Conservation (phyloP, 352 stramenopile species). For the Pythium aphanidermatum region DNA sequence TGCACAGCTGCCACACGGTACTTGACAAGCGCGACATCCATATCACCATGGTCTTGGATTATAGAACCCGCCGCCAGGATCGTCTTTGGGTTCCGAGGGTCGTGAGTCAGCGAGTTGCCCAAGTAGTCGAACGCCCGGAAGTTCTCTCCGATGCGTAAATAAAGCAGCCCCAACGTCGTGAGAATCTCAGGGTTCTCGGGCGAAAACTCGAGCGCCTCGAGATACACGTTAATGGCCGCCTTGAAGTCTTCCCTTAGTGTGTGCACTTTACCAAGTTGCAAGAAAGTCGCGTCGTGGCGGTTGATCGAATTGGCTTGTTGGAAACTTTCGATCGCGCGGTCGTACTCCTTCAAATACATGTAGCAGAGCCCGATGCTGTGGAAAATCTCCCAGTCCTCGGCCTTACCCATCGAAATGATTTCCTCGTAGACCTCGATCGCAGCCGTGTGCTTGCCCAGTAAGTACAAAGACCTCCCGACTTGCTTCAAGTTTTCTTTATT, state of each 20-base stretch:
- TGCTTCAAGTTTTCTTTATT: conserved; percentile 93
- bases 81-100: conserved; percentile 87
- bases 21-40: conserved; percentile 93
- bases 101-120: conserved; percentile 91
- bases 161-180: conserved; percentile 87
- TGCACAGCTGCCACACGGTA: conserved; percentile 90
- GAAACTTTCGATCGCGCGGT: conserved; percentile 84
- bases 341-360: conserved; percentile 90
- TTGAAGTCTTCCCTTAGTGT: conserved; percentile 82
- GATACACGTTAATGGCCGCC: conserved; percentile 82
- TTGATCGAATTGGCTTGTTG: conserved; percentile 89
- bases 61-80: conserved; percentile 91
- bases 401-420: conserved; percentile 67
- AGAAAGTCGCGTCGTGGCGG: conserved; percentile 88
- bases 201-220: conserved; percentile 91
- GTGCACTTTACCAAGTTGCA: conserved; percentile 89
- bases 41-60: conserved; percentile 92
- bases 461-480: conserved; percentile 67
- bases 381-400: conserved; percentile 92
- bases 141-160: conserved; percentile 87
- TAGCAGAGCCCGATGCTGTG: conserved; percentile 90
- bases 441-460: conserved; percentile 87
- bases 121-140: conserved; percentile 92
- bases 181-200: conserved; percentile 91
- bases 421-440: conserved; percentile 91